Base-by-base conservation (phyloP, 768 basidiomycete genomes). In the Boletus pseudopeckii region DNA sequence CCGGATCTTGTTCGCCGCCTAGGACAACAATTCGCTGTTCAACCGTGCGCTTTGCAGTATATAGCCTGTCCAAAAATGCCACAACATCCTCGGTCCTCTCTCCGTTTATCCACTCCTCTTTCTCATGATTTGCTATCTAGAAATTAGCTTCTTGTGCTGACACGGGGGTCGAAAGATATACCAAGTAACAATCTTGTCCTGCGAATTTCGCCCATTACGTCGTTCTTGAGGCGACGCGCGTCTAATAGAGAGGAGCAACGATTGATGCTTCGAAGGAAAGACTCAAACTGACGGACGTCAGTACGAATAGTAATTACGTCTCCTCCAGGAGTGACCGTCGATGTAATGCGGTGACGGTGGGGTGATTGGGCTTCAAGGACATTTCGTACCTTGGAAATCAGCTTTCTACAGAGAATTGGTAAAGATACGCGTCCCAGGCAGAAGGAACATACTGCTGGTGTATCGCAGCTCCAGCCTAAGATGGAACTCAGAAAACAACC, bases 141-240 rank as follows among this genome's bases (percentile, higher is more conserved):
- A 18, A 15, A 14, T 68, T 17, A 57, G 18, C 18, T 42, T 38
- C 45, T 41, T 36, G 18, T 7, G 6, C 14, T 17, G 17, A 47
- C 10, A 34, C 7, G 11, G 39, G 9, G 15, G 9, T 52, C 24
- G 15, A 45, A 38, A 53, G 32, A 77, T 52, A 13, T 63, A 91
- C 91, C 87, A 18, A 92, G 77, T 30, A 87, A 66, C 37, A 85
- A 62, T 47, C 90, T 80, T 7, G 92, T 94, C 62, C 85, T 79
- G 55, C 96, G 73, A 40, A 96, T 90, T 73, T 98, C 94, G n/a
- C 90, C 82, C 57, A 88, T 84, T 34, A 99, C 80, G 62, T 99
- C 97, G 58, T 91, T 95, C 72, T 95, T 90, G 37, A 98, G 71
- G 22, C 95, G 78, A 50, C 93, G 80, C 4, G 94, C 94, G 64